Base-by-base conservation (phyloP, 1,284 basidiomycete species). In the Marasmius tenuissimus region DNA sequence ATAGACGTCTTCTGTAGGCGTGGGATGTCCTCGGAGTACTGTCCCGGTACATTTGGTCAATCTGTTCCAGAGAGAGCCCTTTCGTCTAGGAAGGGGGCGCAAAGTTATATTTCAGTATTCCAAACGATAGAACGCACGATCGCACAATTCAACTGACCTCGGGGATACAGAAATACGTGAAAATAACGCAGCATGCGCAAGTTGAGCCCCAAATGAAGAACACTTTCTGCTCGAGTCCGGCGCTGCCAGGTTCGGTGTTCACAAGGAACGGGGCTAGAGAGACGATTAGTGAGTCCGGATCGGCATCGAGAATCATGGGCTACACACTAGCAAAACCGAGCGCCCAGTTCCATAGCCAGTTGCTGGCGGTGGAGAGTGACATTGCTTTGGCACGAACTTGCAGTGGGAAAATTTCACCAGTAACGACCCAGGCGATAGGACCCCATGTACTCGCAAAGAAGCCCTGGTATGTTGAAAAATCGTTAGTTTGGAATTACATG, bases 181-280 rank as follows among this genome's bases (percentile, higher is more conserved):
- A 94, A 69, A 93, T 63, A 72, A 88, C 75, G 73, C 86, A 88
- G 70, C 83, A 81, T 61, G 81, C 72, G 73, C 89, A 92, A 18
- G 86, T 88, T 57, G 86, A 80, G 61, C 92, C 92, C 93, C 94
- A 95, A 74, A 96, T 82, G 82, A 94, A 96, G 87, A 96, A 96
- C 69, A 96, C 93, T 75, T 92, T 93, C 58, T 85, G 82, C 55
- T 85, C 80, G 57, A 94, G 85, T 69, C 87, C 85, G 16, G 86
- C 87, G 54, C 81, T 78, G 42, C 86, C 87, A 1, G 71, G 62
- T 20, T 71, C 76, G 0, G 64, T 62, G 73, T 88, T 81, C 68
- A 94, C 93, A 65, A 95, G 82, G 80, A 89, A 94, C 5, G 93
- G 93, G 0, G 89, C 88, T 70, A 77, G 70, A 78, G 81, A 6